Evolutionary conservation across 129 eudicot species (phyloP), one percentile per base, ranked within the genome.

Genomic region (Escallonia rubra): DNA sequence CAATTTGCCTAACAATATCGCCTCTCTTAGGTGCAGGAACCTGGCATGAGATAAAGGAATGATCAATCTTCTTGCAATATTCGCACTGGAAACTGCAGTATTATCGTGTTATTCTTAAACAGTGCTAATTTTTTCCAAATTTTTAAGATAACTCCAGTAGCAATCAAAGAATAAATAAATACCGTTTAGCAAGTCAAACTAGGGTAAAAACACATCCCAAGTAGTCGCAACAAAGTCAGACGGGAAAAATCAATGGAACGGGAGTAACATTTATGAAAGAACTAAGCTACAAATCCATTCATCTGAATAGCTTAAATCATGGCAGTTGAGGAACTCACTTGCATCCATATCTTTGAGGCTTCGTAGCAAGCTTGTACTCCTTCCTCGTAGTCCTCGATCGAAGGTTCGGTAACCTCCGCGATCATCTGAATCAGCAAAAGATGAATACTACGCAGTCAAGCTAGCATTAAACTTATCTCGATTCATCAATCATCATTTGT

Each of bases 1-100:
- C 96, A 73, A 93, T 93, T 77, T 93, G 98, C 74, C 98, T 76
- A 64, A 93, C 98, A 78, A 93, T 80, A 16, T 93, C 98, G 8
- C 98, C 98, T 84, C 98, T 75, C 68, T 86, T 86, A 67, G 98
- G 98, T 60, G 98, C 96, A 61, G 98, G 96, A 76, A 93, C 63
- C 98, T 93, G 69, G 57, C 45, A 68, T 14, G 53, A 43, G 44
- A 69, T 54, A 63, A 14, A 66, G 44, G 16, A 15, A 45, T 77
- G 14, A 48, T 9, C 34, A 16, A 44, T 42, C 59, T 60, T 53
- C 23, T 41, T 47, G 60, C 68, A 8, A 13, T 62, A 45, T 52
- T 62, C 10, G 12, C 38, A 49, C 67, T 11, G 16, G 16, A 62
- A 60, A 72, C 51, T 14, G 62, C 40, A 61, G 40, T 11, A 55